These are phyloP conservation scores for Penicillium ochrochloron DNA, from an alignment of 495 filamentous ascomycete genomes.

Conservation along the genomic window DNA sequence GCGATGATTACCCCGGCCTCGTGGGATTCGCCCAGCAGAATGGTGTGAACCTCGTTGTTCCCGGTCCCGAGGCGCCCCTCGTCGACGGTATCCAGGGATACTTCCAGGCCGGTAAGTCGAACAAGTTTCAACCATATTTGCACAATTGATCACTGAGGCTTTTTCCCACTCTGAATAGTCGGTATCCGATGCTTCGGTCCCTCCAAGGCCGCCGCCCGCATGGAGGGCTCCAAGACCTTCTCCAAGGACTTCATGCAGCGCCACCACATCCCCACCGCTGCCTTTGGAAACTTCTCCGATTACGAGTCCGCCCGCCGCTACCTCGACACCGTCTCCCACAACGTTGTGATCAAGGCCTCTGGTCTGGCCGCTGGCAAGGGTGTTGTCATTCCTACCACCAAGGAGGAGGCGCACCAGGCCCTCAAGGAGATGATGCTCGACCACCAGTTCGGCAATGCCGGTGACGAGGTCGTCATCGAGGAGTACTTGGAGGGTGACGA, in stretches of 20 bases:
- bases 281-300: conserved; percentile 83
- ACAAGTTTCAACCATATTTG: not conserved
- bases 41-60: conserved; percentile 81
- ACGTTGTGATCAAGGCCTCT: conserved; percentile 86
- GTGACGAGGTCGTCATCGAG: conserved; percentile 93
- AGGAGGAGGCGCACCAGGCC: conserved; percentile 79
- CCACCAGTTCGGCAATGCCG: conserved; percentile 84
- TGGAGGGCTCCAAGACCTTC: conserved; percentile 97
- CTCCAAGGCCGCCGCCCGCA: conserved; percentile 78
- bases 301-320: conserved; percentile 79
- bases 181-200: conserved; percentile 88
- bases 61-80: conserved; percentile 92
- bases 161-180: conserved; percentile 42
- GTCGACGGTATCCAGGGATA: conserved; percentile 86
- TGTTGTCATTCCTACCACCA: conserved; percentile 80
- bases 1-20: conserved; percentile 77
- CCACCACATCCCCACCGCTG: conserved; percentile 87
- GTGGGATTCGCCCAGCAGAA: conserved; percentile 74
- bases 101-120: conserved; percentile 65
- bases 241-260: conserved; percentile 98
- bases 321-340: conserved; percentile 72
- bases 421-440: conserved; percentile 89
- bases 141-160: conserved; percentile 21
- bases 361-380: conserved; percentile 91
- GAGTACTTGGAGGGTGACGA: conserved; percentile 93